Evolutionary conservation across 169 alveolate genomes (phyloP).

Genomic region (Plasmodium adleri): DNA sequence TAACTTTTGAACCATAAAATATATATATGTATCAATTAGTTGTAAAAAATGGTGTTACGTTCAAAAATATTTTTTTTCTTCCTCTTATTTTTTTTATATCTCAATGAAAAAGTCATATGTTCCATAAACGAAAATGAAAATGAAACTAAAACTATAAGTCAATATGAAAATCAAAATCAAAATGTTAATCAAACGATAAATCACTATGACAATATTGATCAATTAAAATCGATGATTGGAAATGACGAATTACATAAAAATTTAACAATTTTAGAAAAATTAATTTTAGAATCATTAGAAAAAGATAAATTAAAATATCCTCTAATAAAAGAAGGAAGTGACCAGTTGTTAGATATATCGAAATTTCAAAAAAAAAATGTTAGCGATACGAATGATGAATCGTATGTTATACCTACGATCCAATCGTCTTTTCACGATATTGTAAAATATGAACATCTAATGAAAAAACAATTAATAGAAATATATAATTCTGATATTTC

Average conservation of each 20-base stretch:
- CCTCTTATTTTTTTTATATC: too few species aligned
- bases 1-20: too few species aligned
- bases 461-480: conserved; percentile 18
- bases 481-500: too few species aligned
- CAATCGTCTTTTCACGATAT: conserved; percentile 6
- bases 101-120: too few species aligned
- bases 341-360: conserved; percentile 14
- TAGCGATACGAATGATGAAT: background rate
- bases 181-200: too few species aligned
- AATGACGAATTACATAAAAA: conserved; percentile 7
- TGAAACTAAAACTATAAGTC: too few species aligned
- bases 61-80: too few species aligned
- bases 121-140: too few species aligned
- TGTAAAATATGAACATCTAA: conserved; percentile 43
- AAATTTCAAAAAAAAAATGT: conserved; percentile 15
- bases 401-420: background rate
- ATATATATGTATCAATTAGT: too few species aligned
- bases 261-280: conserved; percentile 38
- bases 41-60: too few species aligned
- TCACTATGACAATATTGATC: conserved; percentile 4
- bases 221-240: conserved; percentile 27
- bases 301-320: conserved; percentile 25
- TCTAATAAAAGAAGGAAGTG: conserved; percentile 4
- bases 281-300: conserved; percentile 26
- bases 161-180: too few species aligned